Conservation (phyloP, 345 rosid species). For the Linum tenue region DNA sequence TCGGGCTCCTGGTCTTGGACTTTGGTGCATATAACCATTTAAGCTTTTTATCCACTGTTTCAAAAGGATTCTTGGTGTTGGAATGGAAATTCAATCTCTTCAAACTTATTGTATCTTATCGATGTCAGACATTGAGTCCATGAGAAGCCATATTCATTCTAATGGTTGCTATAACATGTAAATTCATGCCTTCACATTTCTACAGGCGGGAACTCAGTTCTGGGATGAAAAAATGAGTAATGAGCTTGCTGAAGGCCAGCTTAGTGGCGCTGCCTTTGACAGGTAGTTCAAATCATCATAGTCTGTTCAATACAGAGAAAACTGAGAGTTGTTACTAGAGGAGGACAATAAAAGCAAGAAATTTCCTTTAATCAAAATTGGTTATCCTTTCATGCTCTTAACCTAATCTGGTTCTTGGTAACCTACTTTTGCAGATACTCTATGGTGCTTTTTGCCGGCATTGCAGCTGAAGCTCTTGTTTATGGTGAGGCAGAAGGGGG, state of each 20-base stretch:
- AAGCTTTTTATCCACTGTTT: no score
- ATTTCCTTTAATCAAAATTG: background rate
- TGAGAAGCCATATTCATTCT: no score
- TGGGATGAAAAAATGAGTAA: conserved; percentile 89
- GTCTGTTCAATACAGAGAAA: background rate
- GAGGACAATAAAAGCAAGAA: no score
- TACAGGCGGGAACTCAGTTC: conserved; percentile 94
- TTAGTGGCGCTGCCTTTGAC: conserved; percentile 73
- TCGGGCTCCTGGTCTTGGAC: background rate
- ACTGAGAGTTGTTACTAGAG: background rate
- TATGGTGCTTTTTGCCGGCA: conserved; percentile 95
- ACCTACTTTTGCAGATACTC: conserved; percentile 45
- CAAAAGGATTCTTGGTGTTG: no score
- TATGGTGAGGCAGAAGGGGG: conserved; percentile 96
- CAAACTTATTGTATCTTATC: no score
- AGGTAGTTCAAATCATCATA: conserved; percentile 30
- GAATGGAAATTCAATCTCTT: no score
- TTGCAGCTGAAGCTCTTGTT: conserved; percentile 89
- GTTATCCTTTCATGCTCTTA: background rate
- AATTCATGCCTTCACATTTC: background rate
- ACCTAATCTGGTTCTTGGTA: background rate
- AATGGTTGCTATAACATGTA: background rate
- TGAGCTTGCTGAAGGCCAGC: conserved; percentile 73
- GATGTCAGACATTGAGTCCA: no score
- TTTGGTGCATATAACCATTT: background rate